These are phyloP conservation scores for Metarhizium humberi DNA, from an alignment of 2,329 filamentous ascomycete genomes.

Conservation along the genomic window DNA sequence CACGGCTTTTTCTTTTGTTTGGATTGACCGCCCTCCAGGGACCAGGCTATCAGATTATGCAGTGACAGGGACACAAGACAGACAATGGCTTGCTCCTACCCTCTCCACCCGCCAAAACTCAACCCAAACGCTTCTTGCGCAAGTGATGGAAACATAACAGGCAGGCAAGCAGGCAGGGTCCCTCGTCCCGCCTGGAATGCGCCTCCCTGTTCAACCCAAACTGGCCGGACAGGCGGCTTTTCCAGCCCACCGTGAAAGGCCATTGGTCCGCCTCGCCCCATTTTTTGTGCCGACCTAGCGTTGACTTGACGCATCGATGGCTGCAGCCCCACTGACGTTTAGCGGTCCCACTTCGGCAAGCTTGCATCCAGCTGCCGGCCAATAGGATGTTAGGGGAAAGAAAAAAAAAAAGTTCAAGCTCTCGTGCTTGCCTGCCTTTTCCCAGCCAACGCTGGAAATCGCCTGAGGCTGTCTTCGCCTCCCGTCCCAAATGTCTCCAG, in stretches of 20 bases:
- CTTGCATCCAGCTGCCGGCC: constrained; percentile 22
- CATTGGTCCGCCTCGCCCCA: constrained; percentile 7
- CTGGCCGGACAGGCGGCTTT: neutral
- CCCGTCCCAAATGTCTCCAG: constrained; percentile 9
- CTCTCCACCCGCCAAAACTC: neutral
- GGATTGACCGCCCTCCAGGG: neutral
- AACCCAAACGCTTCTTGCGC: neutral
- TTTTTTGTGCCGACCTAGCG: constrained; percentile 2
- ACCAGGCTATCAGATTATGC: neutral
- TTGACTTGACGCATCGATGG: constrained; percentile 6
- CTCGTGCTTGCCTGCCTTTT: constrained; percentile 19
- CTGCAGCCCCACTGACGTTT: constrained; percentile 20
- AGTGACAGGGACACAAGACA: neutral
- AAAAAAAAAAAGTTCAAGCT: constrained; percentile 28
- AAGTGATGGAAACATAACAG: neutral
- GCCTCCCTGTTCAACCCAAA: constrained; percentile 1
- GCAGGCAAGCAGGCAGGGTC: constrained; percentile 3
- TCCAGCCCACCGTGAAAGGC: neutral
- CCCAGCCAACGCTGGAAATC: constrained; percentile 16
- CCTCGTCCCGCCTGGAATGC: constrained; percentile 5
- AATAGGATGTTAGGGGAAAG: constrained; percentile 22
- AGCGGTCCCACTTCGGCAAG: constrained; percentile 24
- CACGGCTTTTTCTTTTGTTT: neutral
- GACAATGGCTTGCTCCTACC: neutral
- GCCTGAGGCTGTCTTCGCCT: constrained; percentile 12